Base-by-base conservation (phyloP, 208 protist genomes). In the Blechomonas ayalai region DNA sequence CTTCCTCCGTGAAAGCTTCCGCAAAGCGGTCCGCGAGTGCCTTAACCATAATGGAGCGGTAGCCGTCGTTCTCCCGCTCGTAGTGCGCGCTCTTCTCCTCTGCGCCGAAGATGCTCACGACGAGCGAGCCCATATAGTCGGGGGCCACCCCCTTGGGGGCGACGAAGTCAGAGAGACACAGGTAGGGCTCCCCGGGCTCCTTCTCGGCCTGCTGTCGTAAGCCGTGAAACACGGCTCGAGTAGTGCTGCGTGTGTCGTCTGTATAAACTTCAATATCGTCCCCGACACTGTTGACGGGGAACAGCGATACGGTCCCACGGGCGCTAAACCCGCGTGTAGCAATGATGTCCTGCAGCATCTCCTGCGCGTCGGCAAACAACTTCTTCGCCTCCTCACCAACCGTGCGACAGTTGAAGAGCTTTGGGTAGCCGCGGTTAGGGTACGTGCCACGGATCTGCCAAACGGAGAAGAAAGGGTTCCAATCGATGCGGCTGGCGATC, bases 371-470 rank as follows among this genome's bases (percentile, higher is more conserved):
- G 25, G 88, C 79, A 55, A 96, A 97, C 6, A 98, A 50, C 42
- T 83, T 76, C 52, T 92, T 80, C 9, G 95, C 95, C 72, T 98
- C 85, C 36, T 52, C 76, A 37, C 96, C 96, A 7, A 98, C 95
- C 1, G 62, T 79, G n/a, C 57, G 67, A 62, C 97, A 97, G 55
- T 98, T 88, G 63, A 98, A 98, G 29, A 98, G 89, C 52, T 96
- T 96, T 28, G 96, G 96, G 60, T 97, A 98, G 38, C 80, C 82
- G 38, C 96, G 72, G 61, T 97, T 97, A 29, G 93, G 93, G 75
- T 97, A 97, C 42, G 84, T 91, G 24, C 95, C 96, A 37, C 92
- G 83, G 6, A 98, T 50, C 74, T 97, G 84, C 91, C 90, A 97
- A 9, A 93, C 84, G 22, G 82, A 69, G 47, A 95, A 93, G 69